phyloP scores from a whole-genome alignment of 1,139 yeast genomes.

The Debaryomyces robertsiae region DNA sequence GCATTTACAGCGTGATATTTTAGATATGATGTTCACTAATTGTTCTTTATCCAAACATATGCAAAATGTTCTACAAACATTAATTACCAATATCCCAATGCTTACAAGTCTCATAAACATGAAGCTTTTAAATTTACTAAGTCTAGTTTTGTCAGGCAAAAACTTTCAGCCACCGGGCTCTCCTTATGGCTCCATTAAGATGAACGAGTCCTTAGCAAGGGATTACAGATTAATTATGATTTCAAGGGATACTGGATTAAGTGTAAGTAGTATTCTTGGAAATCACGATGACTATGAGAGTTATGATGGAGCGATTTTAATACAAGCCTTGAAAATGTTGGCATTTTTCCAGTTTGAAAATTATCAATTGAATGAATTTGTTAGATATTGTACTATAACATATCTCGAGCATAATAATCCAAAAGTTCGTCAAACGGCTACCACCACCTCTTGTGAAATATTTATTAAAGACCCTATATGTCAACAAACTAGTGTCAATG shows the following conservation, averaged over 20 bases:
- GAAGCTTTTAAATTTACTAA: constrained; percentile 69
- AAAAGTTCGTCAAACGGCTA: constrained; percentile 81
- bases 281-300: constrained; percentile 44
- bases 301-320: constrained; percentile 55
- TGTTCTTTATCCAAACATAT: constrained; percentile 82
- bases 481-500: constrained; percentile 79
- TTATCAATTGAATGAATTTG: constrained; percentile 82
- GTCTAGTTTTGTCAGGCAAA: constrained; percentile 80
- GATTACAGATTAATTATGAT: constrained; percentile 77
- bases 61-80: constrained; percentile 69
- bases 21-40: constrained; percentile 72
- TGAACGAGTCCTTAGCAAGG: constrained; percentile 68
- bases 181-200: constrained; percentile 67
- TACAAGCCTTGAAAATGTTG: constrained; percentile 73
- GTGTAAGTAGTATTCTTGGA: constrained; percentile 39
- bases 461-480: constrained; percentile 83
- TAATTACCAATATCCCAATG: constrained; percentile 78
- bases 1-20: constrained; percentile 77
- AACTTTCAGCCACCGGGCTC: constrained; percentile 87
- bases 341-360: constrained; percentile 74
- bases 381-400: constrained; percentile 75
- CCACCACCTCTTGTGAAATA: constrained; percentile 79
- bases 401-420: constrained; percentile 82
- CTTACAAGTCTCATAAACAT: constrained; percentile 72
- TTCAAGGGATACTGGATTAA: constrained; percentile 60